Conservation (phyloP, 2,329 filamentous ascomycete genomes). For the Cryphonectria japonica region DNA sequence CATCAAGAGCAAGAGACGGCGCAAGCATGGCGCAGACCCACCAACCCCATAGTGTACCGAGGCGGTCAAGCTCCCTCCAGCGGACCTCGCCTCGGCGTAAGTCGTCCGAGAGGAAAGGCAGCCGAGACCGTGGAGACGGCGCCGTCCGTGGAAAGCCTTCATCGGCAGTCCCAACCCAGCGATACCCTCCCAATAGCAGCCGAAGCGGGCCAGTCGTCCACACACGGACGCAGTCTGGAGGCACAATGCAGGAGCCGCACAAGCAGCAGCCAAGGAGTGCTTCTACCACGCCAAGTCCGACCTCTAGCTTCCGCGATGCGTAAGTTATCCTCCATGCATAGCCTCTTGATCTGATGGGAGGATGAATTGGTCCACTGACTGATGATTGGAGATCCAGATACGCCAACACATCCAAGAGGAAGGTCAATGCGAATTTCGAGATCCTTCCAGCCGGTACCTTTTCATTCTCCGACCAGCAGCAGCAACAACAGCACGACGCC, state of each 20-base stretch:
- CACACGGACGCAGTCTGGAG: constrained; percentile 12
- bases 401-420: constrained; percentile 40
- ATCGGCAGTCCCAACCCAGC: constrained; percentile 9
- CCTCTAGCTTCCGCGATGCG: constrained; percentile 42
- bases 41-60: constrained; percentile 1
- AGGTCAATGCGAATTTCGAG: constrained; percentile 45
- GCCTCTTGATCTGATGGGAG: constrained; percentile 28
- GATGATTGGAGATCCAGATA: constrained; percentile 29
- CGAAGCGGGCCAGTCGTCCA: constrained; percentile 23
- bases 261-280: constrained; percentile 14
- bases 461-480: constrained; percentile 23
- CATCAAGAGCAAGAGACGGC: constrained; percentile 7
- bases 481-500: neutral
- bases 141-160: neutral
- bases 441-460: constrained; percentile 46
- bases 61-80: constrained; percentile 20
- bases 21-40: neutral
- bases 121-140: constrained; percentile 7
- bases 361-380: constrained; percentile 3
- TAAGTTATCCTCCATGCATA: constrained; percentile 37
- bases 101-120: constrained; percentile 18
- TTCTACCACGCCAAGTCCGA: constrained; percentile 34
- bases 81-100: neutral
- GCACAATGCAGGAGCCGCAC: constrained; percentile 12
- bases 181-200: constrained; percentile 29